phyloP scores from a whole-genome alignment of 306 rosid genomes.

The Fragaria ananassa region DNA sequence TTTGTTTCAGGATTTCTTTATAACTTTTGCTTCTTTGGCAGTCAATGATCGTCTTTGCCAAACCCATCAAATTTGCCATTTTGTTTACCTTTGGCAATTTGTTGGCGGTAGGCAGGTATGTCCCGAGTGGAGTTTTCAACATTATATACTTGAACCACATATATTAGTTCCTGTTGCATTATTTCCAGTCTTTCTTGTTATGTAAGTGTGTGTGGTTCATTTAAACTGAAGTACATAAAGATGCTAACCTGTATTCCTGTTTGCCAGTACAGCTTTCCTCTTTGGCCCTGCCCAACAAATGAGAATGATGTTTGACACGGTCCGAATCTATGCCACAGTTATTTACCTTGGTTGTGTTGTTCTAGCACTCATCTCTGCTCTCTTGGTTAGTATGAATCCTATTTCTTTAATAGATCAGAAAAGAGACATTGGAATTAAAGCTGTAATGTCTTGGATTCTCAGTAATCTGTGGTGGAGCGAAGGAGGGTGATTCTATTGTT shows the following conservation, averaged over 20 bases:
- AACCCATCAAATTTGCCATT: constrained; percentile 79
- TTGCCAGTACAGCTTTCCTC: constrained; percentile 94
- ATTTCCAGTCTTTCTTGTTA: neutral
- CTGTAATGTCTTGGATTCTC: neutral
- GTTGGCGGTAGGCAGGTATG: constrained; percentile 93
- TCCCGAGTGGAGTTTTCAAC: constrained; percentile 16
- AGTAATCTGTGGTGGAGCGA: neutral
- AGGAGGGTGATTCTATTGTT: neutral
- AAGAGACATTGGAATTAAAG: neutral
- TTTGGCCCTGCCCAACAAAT: constrained; percentile 72
- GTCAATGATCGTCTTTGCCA: constrained; percentile 76
- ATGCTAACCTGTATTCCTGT: constrained; percentile 32
- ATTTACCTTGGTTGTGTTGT: constrained; percentile 84
- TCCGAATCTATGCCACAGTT: constrained; percentile 71
- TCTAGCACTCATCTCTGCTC: constrained; percentile 83
- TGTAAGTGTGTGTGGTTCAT: constrained; percentile 11
- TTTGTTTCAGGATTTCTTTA: constrained; percentile 19
- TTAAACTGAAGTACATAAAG: neutral
- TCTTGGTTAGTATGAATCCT: constrained; percentile 52
- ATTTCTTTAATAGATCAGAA: neutral
- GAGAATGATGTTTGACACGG: constrained; percentile 83
- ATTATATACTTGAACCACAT: neutral
- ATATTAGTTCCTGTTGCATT: neutral
- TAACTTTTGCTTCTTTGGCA: constrained; percentile 45
- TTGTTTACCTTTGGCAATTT: constrained; percentile 87